phyloP scores from a whole-genome alignment of 2,329 filamentous ascomycete species.

The Apiospora malaysiana region DNA sequence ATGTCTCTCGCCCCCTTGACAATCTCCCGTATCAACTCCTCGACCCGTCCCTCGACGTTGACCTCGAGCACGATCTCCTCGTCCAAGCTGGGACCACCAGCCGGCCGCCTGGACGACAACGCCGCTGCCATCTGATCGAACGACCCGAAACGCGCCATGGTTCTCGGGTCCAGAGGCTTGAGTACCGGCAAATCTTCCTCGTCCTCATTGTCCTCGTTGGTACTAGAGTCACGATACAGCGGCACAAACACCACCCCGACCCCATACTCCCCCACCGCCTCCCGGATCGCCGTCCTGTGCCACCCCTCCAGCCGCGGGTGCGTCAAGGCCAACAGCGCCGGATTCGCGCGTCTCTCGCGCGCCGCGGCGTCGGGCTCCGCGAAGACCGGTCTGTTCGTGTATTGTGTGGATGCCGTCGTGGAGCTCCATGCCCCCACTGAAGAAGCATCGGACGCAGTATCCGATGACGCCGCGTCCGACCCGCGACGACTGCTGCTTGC shows the following conservation, averaged over 20 bases:
- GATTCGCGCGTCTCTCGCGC: conserved; percentile 31
- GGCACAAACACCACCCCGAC: conserved; percentile 41
- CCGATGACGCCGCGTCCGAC: not conserved
- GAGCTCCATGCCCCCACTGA: not conserved
- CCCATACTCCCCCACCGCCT: conserved; percentile 35
- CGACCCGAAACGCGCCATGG: conserved; percentile 33
- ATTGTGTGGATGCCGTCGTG: not conserved
- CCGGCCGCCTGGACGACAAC: not conserved
- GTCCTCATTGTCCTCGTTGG: conserved; percentile 27
- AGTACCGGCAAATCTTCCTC: conserved; percentile 35
- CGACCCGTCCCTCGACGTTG: conserved; percentile 31
- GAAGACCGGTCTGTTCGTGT: not conserved
- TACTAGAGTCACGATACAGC: conserved; percentile 24
- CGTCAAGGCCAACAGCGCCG: conserved; percentile 38
- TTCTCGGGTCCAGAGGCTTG: conserved; percentile 35
- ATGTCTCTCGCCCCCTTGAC: conserved; percentile 29
- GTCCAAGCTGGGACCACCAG: conserved; percentile 25
- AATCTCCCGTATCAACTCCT: conserved; percentile 32
- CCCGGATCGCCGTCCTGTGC: conserved; percentile 36
- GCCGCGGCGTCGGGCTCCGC: conserved; percentile 25
- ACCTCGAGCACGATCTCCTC: conserved; percentile 33
- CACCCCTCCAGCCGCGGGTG: conserved; percentile 39
- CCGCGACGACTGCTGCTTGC: not conserved
- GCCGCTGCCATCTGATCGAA: conserved; percentile 11
- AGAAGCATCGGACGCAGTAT: not conserved